phyloP scores from a whole-genome alignment of 2,329 filamentous ascomycete genomes.

The Nemania diffusa region DNA sequence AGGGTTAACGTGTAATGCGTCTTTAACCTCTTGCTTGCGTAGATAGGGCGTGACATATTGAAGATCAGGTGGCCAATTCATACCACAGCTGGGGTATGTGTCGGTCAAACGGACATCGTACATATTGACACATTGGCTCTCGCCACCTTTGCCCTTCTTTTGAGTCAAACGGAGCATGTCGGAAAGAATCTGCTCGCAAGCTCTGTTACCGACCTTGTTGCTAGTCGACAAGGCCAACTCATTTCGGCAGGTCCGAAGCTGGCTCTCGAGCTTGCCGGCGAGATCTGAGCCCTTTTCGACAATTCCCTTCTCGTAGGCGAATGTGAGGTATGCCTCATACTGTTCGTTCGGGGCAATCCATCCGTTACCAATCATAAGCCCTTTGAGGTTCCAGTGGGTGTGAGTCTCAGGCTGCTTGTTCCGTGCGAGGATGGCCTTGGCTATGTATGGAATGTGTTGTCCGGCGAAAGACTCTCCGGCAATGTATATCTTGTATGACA shows the following conservation, averaged over 20 bases:
- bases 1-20: slow-evolving; percentile 82
- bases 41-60: slow-evolving; percentile 82
- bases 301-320: slow-evolving; percentile 79
- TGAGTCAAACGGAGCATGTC: slow-evolving; percentile 75
- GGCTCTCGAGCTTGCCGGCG: slow-evolving; percentile 73
- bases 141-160: slow-evolving; percentile 59
- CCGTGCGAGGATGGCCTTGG: slow-evolving; percentile 86
- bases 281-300: slow-evolving; percentile 73
- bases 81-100: slow-evolving; percentile 84
- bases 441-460: slow-evolving; percentile 96
- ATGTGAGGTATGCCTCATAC: slow-evolving; percentile 87
- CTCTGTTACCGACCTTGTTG: slow-evolving; percentile 71
- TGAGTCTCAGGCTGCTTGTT: slow-evolving; percentile 71
- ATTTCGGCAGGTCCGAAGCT: slow-evolving; percentile 75
- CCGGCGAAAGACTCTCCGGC: slow-evolving; percentile 97
- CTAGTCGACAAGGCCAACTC: slow-evolving; percentile 62
- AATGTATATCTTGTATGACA: slow-evolving; percentile 77
- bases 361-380: slow-evolving; percentile 93
- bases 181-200: slow-evolving; percentile 82
- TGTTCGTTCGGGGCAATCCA: slow-evolving; percentile 95
- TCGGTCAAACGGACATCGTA: slow-evolving; percentile 93
- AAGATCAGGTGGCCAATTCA: slow-evolving; percentile 97
- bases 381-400: slow-evolving; percentile 79
- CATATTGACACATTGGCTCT: slow-evolving; percentile 85
- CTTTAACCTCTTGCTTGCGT: slow-evolving; percentile 78